Evolutionary conservation across 805 yeast genomes (phyloP), one percentile per base, ranked within the genome.

Genomic region (Yarrowia porcina): DNA sequence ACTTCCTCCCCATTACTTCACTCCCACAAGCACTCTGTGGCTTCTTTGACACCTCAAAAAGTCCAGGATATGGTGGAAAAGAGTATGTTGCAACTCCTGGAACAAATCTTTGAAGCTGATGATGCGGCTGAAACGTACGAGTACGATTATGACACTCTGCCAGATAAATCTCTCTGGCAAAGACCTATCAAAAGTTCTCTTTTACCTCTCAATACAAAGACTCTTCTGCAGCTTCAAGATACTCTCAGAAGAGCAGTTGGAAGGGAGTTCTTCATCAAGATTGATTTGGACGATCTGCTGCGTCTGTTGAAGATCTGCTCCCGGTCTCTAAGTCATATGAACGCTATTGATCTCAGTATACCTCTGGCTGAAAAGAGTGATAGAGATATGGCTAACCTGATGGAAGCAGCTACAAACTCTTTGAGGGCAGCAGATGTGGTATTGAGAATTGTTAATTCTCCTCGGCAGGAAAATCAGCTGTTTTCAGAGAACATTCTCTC

Each of bases 371-470:
- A 52, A 7, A n/a, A 13, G 13, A 12, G 30, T 3, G 61, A 56
- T 15, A 9, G 59, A 17, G 59, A 52, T 4, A 25, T 52, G 44
- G 18, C 33, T 5, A 10, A 1, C 9, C 25, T 52, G 20, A 7
- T 52, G 33, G 59, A 52, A 13, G 44, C 59, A 25, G 61, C 61
- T 4, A 28, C 49, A 17, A 56, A 56, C 49, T 28, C 61, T 7
- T 12, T 39, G 3, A 13, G 33, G 15, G 61, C 61, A 7, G 25
- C 49, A 6, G 49, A 56, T 15, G 49, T 56, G 21, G 17, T 56
- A 1, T 18, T 56, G 6, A 20, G 61, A 12, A 56, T 56, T 12
- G 47, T 39, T 13, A 39, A 39, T 15, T 39, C 49, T 3, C 36
- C 47, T 4, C 18, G 61, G 6, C 30, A 23, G 11, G 61, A 56